These are phyloP conservation scores for Elsinoe fawcettii DNA, from an alignment of 2,329 filamentous ascomycete genomes.

Conservation along the genomic window DNA sequence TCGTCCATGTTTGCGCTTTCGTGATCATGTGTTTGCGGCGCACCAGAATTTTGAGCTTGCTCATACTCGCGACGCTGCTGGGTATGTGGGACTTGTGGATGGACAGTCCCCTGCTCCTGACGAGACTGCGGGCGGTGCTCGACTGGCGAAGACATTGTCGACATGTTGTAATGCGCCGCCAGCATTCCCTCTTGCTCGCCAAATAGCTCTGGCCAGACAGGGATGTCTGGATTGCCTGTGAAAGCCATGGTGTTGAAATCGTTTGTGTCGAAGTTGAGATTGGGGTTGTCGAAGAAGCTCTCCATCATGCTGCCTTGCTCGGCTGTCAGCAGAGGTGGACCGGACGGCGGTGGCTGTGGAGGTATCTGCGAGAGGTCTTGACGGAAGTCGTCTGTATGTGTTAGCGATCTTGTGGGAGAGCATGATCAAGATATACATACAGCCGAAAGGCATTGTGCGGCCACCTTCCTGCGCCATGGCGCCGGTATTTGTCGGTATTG, in stretches of 20 bases:
- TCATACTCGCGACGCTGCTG: background rate
- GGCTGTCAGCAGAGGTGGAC: background rate
- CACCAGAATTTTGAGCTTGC: background rate
- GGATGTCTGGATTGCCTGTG: background rate
- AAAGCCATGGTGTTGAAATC: conserved; percentile 1
- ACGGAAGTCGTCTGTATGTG: conserved; percentile 1
- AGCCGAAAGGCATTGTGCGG: conserved; percentile 14
- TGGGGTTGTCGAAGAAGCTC: conserved; percentile 1
- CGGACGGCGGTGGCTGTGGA: background rate
- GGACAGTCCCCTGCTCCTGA: background rate
- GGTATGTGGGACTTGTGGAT: background rate
- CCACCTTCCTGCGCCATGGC: conserved; percentile 11
- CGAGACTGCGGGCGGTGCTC: conserved; percentile 7
- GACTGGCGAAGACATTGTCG: conserved; percentile 9
- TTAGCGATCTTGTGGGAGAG: background rate
- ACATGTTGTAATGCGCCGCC: conserved; percentile 6
- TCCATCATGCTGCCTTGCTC: conserved; percentile 3
- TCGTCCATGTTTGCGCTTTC: background rate
- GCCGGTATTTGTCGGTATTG: conserved; percentile 11
- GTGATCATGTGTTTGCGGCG: background rate
- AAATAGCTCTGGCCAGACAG: conserved; percentile 6
- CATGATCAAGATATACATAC: background rate
- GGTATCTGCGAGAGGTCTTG: background rate
- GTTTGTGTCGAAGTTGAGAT: conserved; percentile 8
- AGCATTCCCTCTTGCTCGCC: conserved; percentile 5